phyloP scores from a whole-genome alignment of 129 eudicot species.

The Pseudognaphalium luteoalbum region DNA sequence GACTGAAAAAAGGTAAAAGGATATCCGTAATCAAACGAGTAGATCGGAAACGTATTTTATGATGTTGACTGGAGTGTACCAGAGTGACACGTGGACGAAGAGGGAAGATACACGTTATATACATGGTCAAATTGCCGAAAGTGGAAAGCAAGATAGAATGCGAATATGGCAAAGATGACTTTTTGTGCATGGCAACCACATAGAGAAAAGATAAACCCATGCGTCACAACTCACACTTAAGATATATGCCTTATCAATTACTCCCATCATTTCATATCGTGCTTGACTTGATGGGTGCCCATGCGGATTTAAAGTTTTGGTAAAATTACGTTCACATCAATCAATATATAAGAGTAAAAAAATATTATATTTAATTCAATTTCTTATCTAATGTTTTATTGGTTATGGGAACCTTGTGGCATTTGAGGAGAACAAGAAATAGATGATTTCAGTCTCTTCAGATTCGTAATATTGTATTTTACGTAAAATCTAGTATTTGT shows the following conservation, averaged over 20 bases:
- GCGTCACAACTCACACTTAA: constrained; percentile 4
- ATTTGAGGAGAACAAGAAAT: no score
- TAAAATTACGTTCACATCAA: not conserved
- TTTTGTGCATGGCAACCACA: not conserved
- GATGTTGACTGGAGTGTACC: not conserved
- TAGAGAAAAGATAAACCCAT: not conserved
- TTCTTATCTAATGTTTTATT: no score
- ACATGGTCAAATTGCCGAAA: constrained; percentile 8
- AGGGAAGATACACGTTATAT: constrained; percentile 17
- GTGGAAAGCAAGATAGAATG: constrained; percentile 16
- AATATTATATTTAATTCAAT: no score
- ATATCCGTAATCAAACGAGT: not conserved
- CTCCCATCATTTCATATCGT: not conserved
- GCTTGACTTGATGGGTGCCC: constrained; percentile 8
- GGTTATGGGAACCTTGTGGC: no score
- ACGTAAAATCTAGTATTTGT: no score
- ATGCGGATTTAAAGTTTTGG: not conserved
- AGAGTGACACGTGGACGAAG: constrained; percentile 2
- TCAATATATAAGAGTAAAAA: not conserved
- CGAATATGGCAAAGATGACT: not conserved
- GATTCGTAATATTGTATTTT: no score
- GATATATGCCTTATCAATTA: constrained; percentile 10
- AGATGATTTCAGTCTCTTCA: no score
- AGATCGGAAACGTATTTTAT: not conserved
- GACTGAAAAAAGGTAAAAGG: not conserved